Conservation (phyloP, 2,329 filamentous ascomycete species). For the Paramyrothecium roridum region DNA sequence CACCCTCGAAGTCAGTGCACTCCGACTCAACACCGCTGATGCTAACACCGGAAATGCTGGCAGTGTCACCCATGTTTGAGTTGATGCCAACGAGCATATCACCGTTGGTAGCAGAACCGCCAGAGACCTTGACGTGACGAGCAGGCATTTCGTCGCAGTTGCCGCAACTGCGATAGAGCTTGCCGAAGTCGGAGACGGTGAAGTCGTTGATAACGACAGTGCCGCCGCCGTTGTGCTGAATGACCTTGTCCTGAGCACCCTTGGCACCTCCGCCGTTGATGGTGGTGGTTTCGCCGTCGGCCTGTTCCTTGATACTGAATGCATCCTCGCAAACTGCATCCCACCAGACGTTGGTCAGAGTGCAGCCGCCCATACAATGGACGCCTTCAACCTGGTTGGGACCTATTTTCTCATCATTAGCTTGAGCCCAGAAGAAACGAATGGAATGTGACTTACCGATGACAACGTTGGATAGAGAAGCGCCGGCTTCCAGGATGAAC, state of each 20-base stretch:
- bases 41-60: slow-evolving; percentile 17
- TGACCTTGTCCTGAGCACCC: slow-evolving; percentile 41
- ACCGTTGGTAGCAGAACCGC: slow-evolving; percentile 31
- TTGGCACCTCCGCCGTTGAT: slow-evolving; percentile 44
- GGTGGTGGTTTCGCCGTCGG: slow-evolving; percentile 22
- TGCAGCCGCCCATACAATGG: slow-evolving; percentile 42
- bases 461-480: slow-evolving; percentile 42
- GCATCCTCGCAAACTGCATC: slow-evolving; percentile 45
- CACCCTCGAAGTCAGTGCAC: slow-evolving; percentile 17
- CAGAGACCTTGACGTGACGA: slow-evolving; percentile 40
- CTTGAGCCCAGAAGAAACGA: background rate
- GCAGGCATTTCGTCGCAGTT: slow-evolving; percentile 33
- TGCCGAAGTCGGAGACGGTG: slow-evolving; percentile 42
- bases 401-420: slow-evolving; percentile 4
- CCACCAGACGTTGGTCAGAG: slow-evolving; percentile 43
- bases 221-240: slow-evolving; percentile 45
- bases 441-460: slow-evolving; percentile 29
- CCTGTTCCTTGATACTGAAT: slow-evolving; percentile 25
- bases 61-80: slow-evolving; percentile 33
- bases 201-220: slow-evolving; percentile 37
- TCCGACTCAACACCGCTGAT: slow-evolving; percentile 13
- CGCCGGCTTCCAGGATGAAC: slow-evolving; percentile 37
- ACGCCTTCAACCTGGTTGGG: slow-evolving; percentile 41
- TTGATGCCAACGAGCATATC: slow-evolving; percentile 39
- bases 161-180: slow-evolving; percentile 46